Evolutionary conservation across 2,329 filamentous ascomycete species (phyloP), one percentile per base, ranked within the genome.

Genomic region (Rutstroemia sp.): DNA sequence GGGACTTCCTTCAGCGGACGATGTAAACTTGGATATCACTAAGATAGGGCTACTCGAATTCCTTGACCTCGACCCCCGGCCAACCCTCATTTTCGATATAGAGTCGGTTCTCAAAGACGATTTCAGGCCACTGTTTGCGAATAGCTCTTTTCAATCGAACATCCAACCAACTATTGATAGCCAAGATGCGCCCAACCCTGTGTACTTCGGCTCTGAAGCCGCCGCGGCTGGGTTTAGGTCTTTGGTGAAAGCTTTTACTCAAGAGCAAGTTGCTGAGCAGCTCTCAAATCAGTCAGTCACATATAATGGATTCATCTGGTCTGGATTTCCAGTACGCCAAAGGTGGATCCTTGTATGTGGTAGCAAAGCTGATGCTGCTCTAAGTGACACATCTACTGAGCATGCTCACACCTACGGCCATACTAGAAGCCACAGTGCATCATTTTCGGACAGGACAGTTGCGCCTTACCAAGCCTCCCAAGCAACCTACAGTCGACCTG

Each of bases 41-140:
- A 42, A 42, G 25, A 54, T 54, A 54, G 51, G 51, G 16, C 42
- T 54, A 1, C 48, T 45, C 10, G 88, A 92, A 68, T 73, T 91
- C 47, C 71, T 92, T 30, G 87, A 92, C 65, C 79, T 86, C 60
- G 88, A 92, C 67, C 80, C 84, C 53, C 76, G 88, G 48, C 88
- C 87, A 2, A 88, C 86, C 0, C 88, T 92, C 64, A 76, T 91
- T 42, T 74, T 91, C 34, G 87, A 92, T 63, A 9, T 55, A 42
- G 21, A 55, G 4, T 42, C 39, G 34, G 36, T n/a, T 19, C 17
- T 52, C 7, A 40, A 45, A 25, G 71, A 87, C 47, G 74, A 74
- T n/a, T 71, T 75, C 1, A 47, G 48, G 6, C 76, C 87, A 3
- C 63, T 88, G 0, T 91, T 86, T 66, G 78, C 79, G 25, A 92